A percentile compares a stretch with the other conserved stretches of the same genome.
Conservation (phyloP, 164 flowering plant genomes). For the Platanus orientalis region DNA sequence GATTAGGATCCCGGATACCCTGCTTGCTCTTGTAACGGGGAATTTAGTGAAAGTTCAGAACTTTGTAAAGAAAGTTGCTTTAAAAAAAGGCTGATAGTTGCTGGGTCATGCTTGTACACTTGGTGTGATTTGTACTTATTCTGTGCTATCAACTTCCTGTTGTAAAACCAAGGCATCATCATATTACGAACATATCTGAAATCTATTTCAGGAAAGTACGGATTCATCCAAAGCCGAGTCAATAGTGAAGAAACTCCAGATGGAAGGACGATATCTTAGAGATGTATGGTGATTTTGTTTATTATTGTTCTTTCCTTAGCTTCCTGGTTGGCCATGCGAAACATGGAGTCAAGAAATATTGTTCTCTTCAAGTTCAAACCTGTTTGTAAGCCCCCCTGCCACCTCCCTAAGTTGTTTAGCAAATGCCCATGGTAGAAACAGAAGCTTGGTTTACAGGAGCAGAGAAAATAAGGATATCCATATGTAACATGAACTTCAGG, state of each 20-base stretch:
- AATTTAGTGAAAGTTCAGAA: too few relatives aligned
- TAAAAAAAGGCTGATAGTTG: too few relatives aligned
- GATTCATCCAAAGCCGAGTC: constrained; percentile 56
- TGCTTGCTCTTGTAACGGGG: too few relatives aligned
- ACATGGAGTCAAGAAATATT: background rate
- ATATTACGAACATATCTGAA: background rate
- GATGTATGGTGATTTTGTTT: constrained; percentile 61
- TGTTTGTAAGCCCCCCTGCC: background rate
- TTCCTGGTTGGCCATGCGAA: background rate
- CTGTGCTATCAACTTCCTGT: background rate
- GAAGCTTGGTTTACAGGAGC: background rate
- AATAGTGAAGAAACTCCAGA: constrained; percentile 63
- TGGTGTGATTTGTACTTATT: background rate
- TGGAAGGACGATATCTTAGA: constrained; percentile 63
- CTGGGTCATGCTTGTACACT: background rate
- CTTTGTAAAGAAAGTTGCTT: too few relatives aligned
- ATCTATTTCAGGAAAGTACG: constrained; percentile 40
- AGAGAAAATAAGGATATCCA: background rate
- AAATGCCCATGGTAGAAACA: background rate
- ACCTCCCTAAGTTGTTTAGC: background rate
- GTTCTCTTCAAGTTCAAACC: background rate
- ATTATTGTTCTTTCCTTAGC: background rate
- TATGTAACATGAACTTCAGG: background rate
- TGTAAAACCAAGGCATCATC: background rate
- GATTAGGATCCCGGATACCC: too few relatives aligned